Conservation (phyloP, 1,284 basidiomycete genomes). For the Ustilago hordei region DNA sequence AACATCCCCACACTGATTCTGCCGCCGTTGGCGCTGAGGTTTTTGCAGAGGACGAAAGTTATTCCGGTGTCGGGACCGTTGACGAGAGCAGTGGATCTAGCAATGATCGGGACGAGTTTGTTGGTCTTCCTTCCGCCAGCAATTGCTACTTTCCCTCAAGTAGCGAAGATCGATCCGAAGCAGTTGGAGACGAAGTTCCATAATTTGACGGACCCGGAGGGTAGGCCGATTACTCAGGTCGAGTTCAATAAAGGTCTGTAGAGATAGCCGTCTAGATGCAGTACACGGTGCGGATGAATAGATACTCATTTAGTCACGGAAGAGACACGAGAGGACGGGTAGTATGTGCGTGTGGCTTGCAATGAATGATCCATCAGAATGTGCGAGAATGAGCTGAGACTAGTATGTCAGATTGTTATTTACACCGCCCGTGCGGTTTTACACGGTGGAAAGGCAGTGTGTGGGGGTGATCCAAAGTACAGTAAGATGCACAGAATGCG, state of each 20-base stretch:
- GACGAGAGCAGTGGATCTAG: slow-evolving; percentile 50
- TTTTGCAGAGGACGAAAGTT: slow-evolving; percentile 63
- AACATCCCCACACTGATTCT: slow-evolving; percentile 73
- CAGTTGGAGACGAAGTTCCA: slow-evolving; percentile 70
- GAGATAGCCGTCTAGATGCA: slow-evolving; percentile 13
- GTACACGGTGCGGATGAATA: background rate
- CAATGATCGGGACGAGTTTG: slow-evolving; percentile 71
- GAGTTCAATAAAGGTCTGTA: slow-evolving; percentile 74
- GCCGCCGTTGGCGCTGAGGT: slow-evolving; percentile 72
- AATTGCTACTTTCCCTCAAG: slow-evolving; percentile 74
- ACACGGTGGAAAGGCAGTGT: background rate
- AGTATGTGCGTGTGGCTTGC: background rate
- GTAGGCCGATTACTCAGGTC: slow-evolving; percentile 66
- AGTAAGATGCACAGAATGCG: background rate
- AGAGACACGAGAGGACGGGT: background rate
- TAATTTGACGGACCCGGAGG: slow-evolving; percentile 65
- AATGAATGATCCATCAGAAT: slow-evolving; percentile 9
- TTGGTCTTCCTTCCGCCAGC: slow-evolving; percentile 73
- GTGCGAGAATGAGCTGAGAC: slow-evolving; percentile 1
- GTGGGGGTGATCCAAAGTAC: slow-evolving; percentile 3
- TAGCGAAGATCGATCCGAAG: slow-evolving; percentile 70
- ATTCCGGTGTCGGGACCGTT: slow-evolving; percentile 45
- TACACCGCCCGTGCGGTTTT: background rate
- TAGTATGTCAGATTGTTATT: slow-evolving; percentile 9
- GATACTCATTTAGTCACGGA: background rate